Conservation (phyloP, 1,284 basidiomycete genomes). For the Ustanciosporium gigantosporum region DNA sequence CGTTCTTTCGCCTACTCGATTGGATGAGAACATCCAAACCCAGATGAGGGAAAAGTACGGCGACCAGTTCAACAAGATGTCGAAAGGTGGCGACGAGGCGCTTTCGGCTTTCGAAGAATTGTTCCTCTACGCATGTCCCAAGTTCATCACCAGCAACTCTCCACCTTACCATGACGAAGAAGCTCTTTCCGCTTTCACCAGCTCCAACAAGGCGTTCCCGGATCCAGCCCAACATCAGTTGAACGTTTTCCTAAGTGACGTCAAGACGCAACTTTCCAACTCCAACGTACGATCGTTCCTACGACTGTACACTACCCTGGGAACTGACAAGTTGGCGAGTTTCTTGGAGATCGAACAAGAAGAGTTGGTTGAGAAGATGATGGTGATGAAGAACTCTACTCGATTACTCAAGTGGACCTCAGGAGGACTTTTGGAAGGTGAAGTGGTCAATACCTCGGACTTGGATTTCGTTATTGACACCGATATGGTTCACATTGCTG, state of each 20-base stretch:
- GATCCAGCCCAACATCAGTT: slow-evolving; percentile 86
- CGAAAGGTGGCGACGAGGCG: slow-evolving; percentile 69
- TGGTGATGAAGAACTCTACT: slow-evolving; percentile 85
- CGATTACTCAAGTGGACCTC: slow-evolving; percentile 69
- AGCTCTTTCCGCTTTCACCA: slow-evolving; percentile 68
- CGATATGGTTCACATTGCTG: slow-evolving; percentile 93
- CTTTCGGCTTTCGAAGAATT: slow-evolving; percentile 88
- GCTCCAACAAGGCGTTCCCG: slow-evolving; percentile 61
- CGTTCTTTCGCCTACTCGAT: slow-evolving; percentile 79
- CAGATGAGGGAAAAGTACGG: slow-evolving; percentile 90
- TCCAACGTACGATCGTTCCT: slow-evolving; percentile 87
- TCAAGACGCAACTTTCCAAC: slow-evolving; percentile 75
- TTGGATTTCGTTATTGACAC: slow-evolving; percentile 93
- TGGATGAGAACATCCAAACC: slow-evolving; percentile 92
- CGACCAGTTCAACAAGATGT: slow-evolving; percentile 85
- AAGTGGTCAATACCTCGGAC: slow-evolving; percentile 86
- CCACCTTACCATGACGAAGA: slow-evolving; percentile 85
- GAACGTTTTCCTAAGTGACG: slow-evolving; percentile 77
- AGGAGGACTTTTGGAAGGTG: slow-evolving; percentile 76
- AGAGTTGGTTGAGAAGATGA: slow-evolving; percentile 91
- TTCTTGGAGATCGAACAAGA: slow-evolving; percentile 87
- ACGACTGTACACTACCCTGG: slow-evolving; percentile 91
- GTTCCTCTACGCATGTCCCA: slow-evolving; percentile 90
- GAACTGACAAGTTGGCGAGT: slow-evolving; percentile 84
- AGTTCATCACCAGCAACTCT: slow-evolving; percentile 86